Conservation (phyloP, 2,329 filamentous ascomycete genomes). For the Fusarium succisae region DNA sequence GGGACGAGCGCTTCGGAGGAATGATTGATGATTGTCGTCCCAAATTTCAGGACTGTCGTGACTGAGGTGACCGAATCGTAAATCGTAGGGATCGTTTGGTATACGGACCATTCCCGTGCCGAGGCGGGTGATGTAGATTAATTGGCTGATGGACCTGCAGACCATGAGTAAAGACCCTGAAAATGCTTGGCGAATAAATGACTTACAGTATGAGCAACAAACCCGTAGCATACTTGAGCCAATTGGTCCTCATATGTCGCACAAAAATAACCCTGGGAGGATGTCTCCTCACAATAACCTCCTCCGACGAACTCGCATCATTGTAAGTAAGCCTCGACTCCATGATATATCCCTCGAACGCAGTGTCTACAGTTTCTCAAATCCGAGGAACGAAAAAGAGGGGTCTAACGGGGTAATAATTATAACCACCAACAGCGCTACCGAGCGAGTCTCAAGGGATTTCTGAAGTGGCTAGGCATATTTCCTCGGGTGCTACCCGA, state of each 20-base stretch:
- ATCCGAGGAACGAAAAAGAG: neutral
- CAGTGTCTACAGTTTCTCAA: neutral
- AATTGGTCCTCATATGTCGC: neutral
- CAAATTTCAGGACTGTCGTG: constrained; percentile 11
- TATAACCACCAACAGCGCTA: neutral
- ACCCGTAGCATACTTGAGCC: neutral
- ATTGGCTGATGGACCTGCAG: neutral
- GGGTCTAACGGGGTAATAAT: neutral
- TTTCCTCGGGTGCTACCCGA: neutral
- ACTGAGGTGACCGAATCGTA: constrained; percentile 7
- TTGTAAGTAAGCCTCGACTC: neutral
- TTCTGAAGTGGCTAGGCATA: neutral
- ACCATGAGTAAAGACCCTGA: neutral
- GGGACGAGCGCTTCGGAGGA: constrained; percentile 1
- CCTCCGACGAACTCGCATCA: neutral
- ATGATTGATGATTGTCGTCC: constrained; percentile 12
- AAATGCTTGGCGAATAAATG: neutral
- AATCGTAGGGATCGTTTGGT: constrained; percentile 20
- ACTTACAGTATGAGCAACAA: neutral
- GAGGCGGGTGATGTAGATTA: neutral
- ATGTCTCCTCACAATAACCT: neutral
- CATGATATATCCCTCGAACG: neutral
- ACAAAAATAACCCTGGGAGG: neutral
- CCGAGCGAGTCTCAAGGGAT: neutral
- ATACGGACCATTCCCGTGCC: neutral